Conservation (phyloP, 345 rosid species). For the Chamaenerion angustifolium region DNA sequence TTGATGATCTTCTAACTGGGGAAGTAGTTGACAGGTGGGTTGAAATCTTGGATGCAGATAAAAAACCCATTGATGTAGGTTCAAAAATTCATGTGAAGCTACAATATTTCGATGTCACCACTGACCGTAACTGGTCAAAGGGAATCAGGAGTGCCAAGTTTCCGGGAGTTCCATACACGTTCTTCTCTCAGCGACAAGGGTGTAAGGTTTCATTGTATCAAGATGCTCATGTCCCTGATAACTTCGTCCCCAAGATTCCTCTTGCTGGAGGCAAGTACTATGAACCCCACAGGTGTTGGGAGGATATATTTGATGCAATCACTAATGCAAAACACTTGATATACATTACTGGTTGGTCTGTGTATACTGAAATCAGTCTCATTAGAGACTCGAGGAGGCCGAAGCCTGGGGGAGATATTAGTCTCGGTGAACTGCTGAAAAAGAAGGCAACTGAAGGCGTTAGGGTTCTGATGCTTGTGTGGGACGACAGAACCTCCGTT, state of each 20-base stretch:
- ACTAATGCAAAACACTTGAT: constrained; percentile 9
- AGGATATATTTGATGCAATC: constrained; percentile 7
- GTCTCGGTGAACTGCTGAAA: constrained; percentile 7
- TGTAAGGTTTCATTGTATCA: constrained; percentile 32
- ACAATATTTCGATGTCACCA: constrained; percentile 6
- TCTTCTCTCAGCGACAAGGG: constrained; percentile 24
- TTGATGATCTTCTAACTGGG: constrained; percentile 3
- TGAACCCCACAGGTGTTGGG: constrained; percentile 10
- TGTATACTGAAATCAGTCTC: constrained; percentile 7
- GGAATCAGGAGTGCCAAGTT: constrained; percentile 6
- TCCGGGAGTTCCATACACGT: constrained; percentile 16
- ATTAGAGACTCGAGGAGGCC: constrained; percentile 5
- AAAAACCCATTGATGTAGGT: background rate
- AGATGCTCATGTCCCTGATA: constrained; percentile 30
- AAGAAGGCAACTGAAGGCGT: constrained; percentile 6
- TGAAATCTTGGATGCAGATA: constrained; percentile 1
- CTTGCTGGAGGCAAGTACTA: background rate
- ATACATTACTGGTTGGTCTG: constrained; percentile 10
- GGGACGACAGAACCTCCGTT: constrained; percentile 8
- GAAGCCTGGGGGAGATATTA: constrained; percentile 5
- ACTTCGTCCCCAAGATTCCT: constrained; percentile 18
- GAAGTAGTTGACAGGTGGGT: constrained; percentile 2
- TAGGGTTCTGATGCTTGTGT: constrained; percentile 6
- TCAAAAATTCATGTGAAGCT: constrained; percentile 9
- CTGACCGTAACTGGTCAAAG: constrained; percentile 5